These are phyloP conservation scores for Tausonia pullulans DNA, from an alignment of 1,284 basidiomycete genomes.

Conservation along the genomic window DNA sequence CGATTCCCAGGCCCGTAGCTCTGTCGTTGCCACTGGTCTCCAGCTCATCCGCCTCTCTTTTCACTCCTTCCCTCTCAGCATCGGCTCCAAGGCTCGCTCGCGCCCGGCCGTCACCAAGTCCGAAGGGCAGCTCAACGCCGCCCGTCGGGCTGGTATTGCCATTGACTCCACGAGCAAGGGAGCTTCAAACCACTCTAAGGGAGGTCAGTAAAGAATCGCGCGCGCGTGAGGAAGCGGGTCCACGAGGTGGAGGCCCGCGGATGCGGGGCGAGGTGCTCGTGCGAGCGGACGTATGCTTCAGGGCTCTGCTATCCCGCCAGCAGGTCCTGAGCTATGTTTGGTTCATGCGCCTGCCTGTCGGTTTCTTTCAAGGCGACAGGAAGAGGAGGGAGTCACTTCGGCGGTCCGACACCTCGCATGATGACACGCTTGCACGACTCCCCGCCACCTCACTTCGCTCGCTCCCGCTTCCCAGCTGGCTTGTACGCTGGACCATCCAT, in stretches of 20 bases:
- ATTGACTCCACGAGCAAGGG: conserved; percentile 39
- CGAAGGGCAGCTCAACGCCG: conserved; percentile 29
- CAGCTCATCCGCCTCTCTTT: not conserved
- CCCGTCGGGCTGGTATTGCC: conserved; percentile 35
- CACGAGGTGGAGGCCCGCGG: too few relatives aligned
- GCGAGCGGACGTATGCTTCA: too few relatives aligned
- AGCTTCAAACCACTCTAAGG: conserved; percentile 16
- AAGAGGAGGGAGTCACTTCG: too few relatives aligned
- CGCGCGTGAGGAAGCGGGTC: not conserved
- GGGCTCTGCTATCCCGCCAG: too few relatives aligned
- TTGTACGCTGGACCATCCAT: not conserved
- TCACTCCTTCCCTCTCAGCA: conserved; percentile 10
- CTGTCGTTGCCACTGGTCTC: not conserved
- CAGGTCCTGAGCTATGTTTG: too few relatives aligned
- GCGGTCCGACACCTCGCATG: not conserved
- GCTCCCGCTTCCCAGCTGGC: not conserved
- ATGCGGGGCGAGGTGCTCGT: too few relatives aligned
- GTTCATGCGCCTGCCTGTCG: too few relatives aligned
- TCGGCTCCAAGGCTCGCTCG: conserved; percentile 13
- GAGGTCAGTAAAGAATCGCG: conserved; percentile 18
- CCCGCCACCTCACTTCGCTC: not conserved
- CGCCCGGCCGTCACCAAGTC: conserved; percentile 24
- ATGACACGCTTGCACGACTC: conserved; percentile 6
- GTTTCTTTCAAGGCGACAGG: too few relatives aligned
- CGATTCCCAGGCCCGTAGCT: not conserved